phyloP scores from a whole-genome alignment of 148 eudicot genomes.

The Suaeda aralocaspica region DNA sequence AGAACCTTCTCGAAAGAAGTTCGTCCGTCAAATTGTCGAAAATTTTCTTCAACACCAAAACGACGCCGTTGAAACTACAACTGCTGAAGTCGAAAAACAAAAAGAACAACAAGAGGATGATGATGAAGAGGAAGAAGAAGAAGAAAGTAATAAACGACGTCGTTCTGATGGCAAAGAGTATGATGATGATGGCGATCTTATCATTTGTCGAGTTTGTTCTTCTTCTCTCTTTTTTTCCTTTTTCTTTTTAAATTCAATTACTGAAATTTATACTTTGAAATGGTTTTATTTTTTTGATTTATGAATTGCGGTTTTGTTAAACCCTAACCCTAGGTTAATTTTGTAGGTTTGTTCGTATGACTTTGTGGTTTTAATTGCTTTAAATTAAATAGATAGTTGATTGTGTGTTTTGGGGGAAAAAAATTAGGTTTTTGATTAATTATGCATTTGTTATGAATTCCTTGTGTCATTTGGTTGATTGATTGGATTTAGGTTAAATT shows the following conservation, averaged over 20 bases:
- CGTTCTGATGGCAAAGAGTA: slow-evolving; percentile 49
- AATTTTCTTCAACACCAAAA: slow-evolving; percentile 36
- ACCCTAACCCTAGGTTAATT: not conserved
- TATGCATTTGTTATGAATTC: too few relatives aligned
- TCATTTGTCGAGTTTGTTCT: slow-evolving; percentile 63
- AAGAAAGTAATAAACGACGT: slow-evolving; percentile 21
- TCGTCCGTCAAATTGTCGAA: slow-evolving; percentile 67
- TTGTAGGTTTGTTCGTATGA: too few relatives aligned
- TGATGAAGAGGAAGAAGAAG: slow-evolving; percentile 34
- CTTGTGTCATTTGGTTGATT: too few relatives aligned
- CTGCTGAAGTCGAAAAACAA: slow-evolving; percentile 16
- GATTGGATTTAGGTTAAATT: not conserved
- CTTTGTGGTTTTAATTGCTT: not conserved
- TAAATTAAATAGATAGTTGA: not conserved
- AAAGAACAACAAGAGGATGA: slow-evolving; percentile 29
- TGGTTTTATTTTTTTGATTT: not conserved
- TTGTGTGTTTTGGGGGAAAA: not conserved
- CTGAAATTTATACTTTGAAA: too few relatives aligned
- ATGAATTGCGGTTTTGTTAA: too few relatives aligned
- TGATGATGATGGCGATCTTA: slow-evolving; percentile 84
- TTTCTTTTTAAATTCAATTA: too few relatives aligned
- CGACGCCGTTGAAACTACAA: slow-evolving; percentile 22
- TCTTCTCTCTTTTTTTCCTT: not conserved
- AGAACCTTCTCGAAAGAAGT: slow-evolving; percentile 44
- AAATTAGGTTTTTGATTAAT: not conserved